Conservation (phyloP, 352 stramenopile species). For the Pythium vanterpoolii region DNA sequence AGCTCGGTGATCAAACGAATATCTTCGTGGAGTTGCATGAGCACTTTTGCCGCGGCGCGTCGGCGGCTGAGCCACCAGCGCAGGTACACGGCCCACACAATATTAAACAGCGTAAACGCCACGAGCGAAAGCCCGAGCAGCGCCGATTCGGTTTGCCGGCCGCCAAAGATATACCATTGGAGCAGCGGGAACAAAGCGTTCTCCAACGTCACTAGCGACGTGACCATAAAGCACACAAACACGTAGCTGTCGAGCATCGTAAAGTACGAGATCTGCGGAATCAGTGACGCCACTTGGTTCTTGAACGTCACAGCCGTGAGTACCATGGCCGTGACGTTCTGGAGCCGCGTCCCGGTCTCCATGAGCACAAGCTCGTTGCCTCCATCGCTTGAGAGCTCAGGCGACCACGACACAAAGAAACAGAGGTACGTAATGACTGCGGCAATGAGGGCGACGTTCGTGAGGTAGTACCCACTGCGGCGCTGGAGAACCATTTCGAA, state of each 20-base stretch:
- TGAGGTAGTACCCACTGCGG: constrained; percentile 46
- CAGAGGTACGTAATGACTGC: constrained; percentile 54
- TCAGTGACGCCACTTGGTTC: constrained; percentile 40
- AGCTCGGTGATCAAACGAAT: constrained; percentile 21
- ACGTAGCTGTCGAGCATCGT: constrained; percentile 61
- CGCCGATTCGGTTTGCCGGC: constrained; percentile 24
- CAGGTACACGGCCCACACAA: constrained; percentile 30
- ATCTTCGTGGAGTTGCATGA: constrained; percentile 36
- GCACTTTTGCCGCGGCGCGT: constrained; percentile 14
- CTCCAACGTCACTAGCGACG: constrained; percentile 50
- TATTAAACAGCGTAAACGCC: constrained; percentile 41
- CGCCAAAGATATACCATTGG: constrained; percentile 17
- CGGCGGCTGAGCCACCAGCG: constrained; percentile 28
- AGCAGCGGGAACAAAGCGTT: constrained; percentile 45
- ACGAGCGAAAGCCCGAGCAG: constrained; percentile 33
- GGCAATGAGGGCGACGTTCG: constrained; percentile 44
- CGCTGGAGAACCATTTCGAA: constrained; percentile 69
- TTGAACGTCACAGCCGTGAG: constrained; percentile 68
- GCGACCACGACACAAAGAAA: constrained; percentile 25
- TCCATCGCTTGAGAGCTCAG: not conserved
- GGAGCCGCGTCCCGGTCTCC: constrained; percentile 47
- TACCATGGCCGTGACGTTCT: constrained; percentile 59
- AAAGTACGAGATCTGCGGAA: constrained; percentile 67
- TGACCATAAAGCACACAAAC: constrained; percentile 59
- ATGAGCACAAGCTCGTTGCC: constrained; percentile 20